Base-by-base conservation (phyloP, 176 grass and related monocot species). In the Typha latifolia region DNA sequence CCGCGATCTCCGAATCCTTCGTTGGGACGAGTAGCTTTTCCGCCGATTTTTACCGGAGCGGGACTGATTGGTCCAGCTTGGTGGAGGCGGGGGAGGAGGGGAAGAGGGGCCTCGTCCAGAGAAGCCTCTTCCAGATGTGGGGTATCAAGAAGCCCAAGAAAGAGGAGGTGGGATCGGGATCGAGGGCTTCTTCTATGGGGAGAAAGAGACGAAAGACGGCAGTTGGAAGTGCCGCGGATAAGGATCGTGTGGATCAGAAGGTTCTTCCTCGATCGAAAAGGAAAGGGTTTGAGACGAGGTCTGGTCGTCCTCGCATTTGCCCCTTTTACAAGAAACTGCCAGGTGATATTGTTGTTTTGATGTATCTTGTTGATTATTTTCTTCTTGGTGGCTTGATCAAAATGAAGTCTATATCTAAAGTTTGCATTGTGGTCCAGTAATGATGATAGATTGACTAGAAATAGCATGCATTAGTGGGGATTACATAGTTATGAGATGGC, bases 261-360 rank as follows among this genome's bases (percentile, higher is more conserved):
- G 34, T 37, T 37, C 34, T 37, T 37, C 34, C 34, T 37, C 34
- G 34, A 37, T 37, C 34, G 34, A 37, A 37, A 16, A 68, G 66
- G 18, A 50, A 8, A 47, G 48, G 47, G 14, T 50, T 26, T 12
- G 48, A 51, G 12, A 7, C 4, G 52, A 20, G 19, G 14, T 20
- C 19, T 10, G 52, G 20, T 18, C 52, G 15, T 15, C 74, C 69
- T 3, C 69, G 53, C 0, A 20, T 22, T 21, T 88, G 85, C 47
- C 85, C 85, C 20, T 88, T 88, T 49, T 88, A 88, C 67, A 88
- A 88, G 69, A 83, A 84, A 63, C 78, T 88, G 47, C 81, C 85
- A 10, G 81, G 85, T 88, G 69, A 69, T 18, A 66, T 51, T 56
- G 16, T 71, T 49, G 0, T 9, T 50, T 32, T 27, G 12, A 29